Evolutionary conservation across 176 grass and related monocot genomes (phyloP).

Genomic region (Lolium multiflorum): DNA sequence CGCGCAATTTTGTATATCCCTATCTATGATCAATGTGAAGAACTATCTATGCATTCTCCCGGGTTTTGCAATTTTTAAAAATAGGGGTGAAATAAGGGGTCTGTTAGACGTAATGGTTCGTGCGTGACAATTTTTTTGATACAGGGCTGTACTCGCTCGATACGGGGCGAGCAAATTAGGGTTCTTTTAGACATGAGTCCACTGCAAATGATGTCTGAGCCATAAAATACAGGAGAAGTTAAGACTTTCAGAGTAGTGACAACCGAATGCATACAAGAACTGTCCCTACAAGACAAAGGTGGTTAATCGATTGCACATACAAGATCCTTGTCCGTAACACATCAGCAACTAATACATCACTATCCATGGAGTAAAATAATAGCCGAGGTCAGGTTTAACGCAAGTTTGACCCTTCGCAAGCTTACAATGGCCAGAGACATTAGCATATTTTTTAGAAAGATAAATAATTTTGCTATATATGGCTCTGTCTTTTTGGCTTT

Average conservation of each 20-base stretch:
- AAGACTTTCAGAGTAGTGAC: conserved; percentile 40
- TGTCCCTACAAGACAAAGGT: conserved; percentile 48
- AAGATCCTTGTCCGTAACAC: conserved; percentile 37
- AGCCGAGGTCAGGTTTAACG: conserved; percentile 32
- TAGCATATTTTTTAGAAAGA: conserved; percentile 25
- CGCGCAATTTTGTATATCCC: no score
- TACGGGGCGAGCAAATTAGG: no score
- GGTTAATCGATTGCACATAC: conserved; percentile 37
- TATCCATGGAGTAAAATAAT: conserved; percentile 39
- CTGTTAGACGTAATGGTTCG: no score
- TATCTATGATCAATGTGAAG: no score
- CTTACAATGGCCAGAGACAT: conserved; percentile 54
- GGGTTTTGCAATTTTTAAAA: no score
- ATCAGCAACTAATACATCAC: conserved; percentile 39
- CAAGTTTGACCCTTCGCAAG: conserved; percentile 48
- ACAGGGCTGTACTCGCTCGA: no score
- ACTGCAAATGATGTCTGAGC: conserved; percentile 15
- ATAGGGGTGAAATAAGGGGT: no score
- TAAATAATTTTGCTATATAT: conserved; percentile 19
- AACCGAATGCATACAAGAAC: conserved; percentile 45
- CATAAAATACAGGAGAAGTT: background rate
- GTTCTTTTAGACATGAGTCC: no score
- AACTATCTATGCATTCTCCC: no score
- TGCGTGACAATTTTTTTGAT: no score
- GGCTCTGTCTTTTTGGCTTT: conserved; percentile 18